Base-by-base conservation (phyloP, 495 filamentous ascomycete genomes). In the Melanomma pulvis-pyrius region DNA sequence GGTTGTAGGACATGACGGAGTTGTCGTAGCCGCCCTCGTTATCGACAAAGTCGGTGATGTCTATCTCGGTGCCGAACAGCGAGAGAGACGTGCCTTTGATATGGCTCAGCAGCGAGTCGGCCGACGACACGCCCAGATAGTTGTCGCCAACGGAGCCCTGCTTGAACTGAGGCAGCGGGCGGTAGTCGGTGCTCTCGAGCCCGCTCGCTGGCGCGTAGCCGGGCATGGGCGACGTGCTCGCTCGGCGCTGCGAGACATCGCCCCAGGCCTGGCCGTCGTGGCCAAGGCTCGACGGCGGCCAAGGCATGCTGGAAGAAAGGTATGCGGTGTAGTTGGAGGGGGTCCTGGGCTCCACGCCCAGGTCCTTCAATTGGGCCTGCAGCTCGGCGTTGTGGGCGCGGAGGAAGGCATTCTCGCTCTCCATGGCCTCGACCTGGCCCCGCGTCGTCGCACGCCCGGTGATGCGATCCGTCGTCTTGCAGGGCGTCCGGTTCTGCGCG, bases 391-490 rank as follows among this genome's bases (percentile, higher is more conserved):
- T 48, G 12, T 75, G 65, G 34, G 69, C 58, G 46, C 69, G 65
- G 30, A 79, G 65, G 46, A 44, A 65, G 36, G 30, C 46, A 57
- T 73, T 74, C 63, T 89, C 75, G 82, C 83, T 78, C 72, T 90
- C 86, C 59, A 90, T 77, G 13, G 57, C 67, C 39, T 79, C 77
- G 12, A 71, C 72, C 68, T 91, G 88, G 9, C 92, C 92, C 58
- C 92, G 84, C n/a, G 84, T 83, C 29, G 86, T 86, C 15, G 92
- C 90, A 60, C 89, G 86, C 26, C 90, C 90, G n/a, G 90, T 93
- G 67, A 94, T 91, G 29, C 90, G 85, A 75, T 96, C 92, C 15
- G 92, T 96, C 11, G 92, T 90, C 70, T 84, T 84, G 76, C 92
- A 96, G 61, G 87, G 83, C 54, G 86, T 83, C 65, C 86, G 85